Evolutionary conservation across 768 basidiomycete genomes (phyloP).

Genomic region (Mycena filopes): DNA sequence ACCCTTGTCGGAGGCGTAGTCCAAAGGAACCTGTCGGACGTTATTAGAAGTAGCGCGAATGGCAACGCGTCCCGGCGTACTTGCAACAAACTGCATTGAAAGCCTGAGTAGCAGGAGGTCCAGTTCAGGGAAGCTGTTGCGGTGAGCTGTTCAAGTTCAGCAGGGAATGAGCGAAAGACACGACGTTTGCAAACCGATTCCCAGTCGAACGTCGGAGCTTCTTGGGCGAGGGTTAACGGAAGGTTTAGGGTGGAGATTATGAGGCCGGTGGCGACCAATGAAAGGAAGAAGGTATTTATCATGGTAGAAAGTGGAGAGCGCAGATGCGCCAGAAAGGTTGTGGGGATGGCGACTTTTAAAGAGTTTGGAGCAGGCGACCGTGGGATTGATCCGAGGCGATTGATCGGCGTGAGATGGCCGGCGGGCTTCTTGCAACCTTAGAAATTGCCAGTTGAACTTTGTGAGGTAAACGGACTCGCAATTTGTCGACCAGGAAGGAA

Average conservation of each 20-base stretch:
- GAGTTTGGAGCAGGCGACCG: too few relatives aligned
- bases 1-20: conserved; percentile 9
- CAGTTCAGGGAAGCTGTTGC: conserved; percentile 1
- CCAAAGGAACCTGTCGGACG: conserved; percentile 11
- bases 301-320: background rate
- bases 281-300: background rate
- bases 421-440: too few relatives aligned
- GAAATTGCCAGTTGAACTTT: too few relatives aligned
- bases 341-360: too few relatives aligned
- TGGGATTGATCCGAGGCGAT: too few relatives aligned
- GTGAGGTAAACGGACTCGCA: too few relatives aligned
- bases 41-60: background rate
- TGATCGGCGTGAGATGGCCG: too few relatives aligned
- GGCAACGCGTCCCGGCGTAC: background rate
- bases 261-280: background rate
- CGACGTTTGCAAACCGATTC: background rate
- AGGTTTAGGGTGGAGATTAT: background rate
- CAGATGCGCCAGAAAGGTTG: too few relatives aligned
- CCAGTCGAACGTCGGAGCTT: conserved; percentile 4
- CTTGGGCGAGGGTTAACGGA: background rate
- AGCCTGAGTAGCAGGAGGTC: conserved; percentile 15
- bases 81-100: conserved; percentile 15
- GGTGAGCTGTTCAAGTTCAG: background rate
- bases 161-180: background rate
- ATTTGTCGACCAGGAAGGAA: too few relatives aligned